A percentile compares a stretch with the other conserved stretches of the same genome.
Evolutionary conservation across 2,329 filamentous ascomycete genomes (phyloP).

Genomic region (Trichoderma sp.): DNA sequence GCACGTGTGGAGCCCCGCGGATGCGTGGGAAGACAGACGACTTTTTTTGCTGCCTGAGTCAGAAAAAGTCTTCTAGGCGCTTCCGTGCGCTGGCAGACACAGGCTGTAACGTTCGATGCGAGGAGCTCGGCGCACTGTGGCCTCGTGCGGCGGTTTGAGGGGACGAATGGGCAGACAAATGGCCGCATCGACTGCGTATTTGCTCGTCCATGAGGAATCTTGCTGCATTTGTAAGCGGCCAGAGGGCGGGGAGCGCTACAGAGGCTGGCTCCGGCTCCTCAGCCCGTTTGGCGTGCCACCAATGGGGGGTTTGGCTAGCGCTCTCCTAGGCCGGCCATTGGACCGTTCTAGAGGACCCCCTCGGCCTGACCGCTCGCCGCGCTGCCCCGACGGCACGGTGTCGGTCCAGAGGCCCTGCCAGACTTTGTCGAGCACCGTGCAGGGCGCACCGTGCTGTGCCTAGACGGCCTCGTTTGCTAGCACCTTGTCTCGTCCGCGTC

Average conservation of each 20-base stretch:
- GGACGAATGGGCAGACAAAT: constrained; percentile 15
- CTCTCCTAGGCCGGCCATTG: neutral
- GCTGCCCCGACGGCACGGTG: constrained; percentile 20
- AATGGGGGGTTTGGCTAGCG: constrained; percentile 15
- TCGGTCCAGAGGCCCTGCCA: constrained; percentile 2
- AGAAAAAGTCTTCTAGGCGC: constrained; percentile 40
- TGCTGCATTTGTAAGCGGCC: constrained; percentile 28
- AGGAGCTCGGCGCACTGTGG: constrained; percentile 13
- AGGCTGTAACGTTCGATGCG: neutral
- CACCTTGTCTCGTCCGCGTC: neutral
- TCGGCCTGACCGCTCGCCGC: constrained; percentile 25
- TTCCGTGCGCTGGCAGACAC: constrained; percentile 29
- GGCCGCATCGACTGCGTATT: neutral
- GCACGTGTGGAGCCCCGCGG: constrained; percentile 23
- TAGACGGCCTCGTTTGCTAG: neutral
- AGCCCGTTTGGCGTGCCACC: constrained; percentile 16
- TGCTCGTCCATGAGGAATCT: constrained; percentile 25
- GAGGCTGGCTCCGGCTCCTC: constrained; percentile 18
- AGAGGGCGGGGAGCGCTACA: constrained; percentile 18
- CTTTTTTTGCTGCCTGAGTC: constrained; percentile 42
- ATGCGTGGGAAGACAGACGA: constrained; percentile 6
- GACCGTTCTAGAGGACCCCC: constrained; percentile 1
- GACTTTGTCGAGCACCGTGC: neutral
- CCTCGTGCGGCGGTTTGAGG: neutral
- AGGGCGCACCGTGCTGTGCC: neutral